Percentiles rank a stretch among this genome's conserved stretches.
phyloP scores from a whole-genome alignment of 2,329 filamentous ascomycete species.

The Phaeosphaeria sp. region DNA sequence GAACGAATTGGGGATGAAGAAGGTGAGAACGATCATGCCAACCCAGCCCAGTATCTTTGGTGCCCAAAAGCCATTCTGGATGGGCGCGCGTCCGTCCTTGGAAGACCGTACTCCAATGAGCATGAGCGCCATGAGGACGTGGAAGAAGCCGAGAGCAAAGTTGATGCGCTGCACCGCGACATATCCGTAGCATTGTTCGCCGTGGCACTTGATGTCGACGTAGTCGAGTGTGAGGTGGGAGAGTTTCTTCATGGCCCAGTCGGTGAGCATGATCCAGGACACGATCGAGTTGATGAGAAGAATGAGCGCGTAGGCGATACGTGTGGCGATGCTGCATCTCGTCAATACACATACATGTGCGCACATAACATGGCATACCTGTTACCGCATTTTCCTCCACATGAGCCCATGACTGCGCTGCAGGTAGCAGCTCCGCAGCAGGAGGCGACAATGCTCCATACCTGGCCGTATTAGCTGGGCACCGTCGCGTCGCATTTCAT shows the following conservation, averaged over 20 bases:
- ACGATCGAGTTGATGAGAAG: slow-evolving; percentile 96
- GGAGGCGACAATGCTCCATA: slow-evolving; percentile 80
- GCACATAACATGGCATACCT: slow-evolving; percentile 61
- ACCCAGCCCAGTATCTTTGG: slow-evolving; percentile 94
- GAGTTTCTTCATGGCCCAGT: slow-evolving; percentile 96
- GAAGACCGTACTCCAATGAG: slow-evolving; percentile 87
- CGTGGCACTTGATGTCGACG: slow-evolving; percentile 89
- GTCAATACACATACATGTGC: slow-evolving; percentile 11
- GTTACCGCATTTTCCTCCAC: slow-evolving; percentile 90
- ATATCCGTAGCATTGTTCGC: slow-evolving; percentile 92
- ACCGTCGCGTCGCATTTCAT: slow-evolving; percentile 7
- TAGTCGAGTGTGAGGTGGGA: slow-evolving; percentile 93
- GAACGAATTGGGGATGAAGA: slow-evolving; percentile 93
- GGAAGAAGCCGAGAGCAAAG: slow-evolving; percentile 94
- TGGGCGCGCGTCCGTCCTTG: slow-evolving; percentile 81
- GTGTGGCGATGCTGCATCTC: slow-evolving; percentile 79
- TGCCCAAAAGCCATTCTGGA: slow-evolving; percentile 99
- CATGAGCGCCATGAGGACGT: slow-evolving; percentile 82
- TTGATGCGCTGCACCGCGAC: slow-evolving; percentile 97
- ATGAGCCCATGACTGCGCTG: slow-evolving; percentile 93
- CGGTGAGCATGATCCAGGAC: slow-evolving; percentile 99
- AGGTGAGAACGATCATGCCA: slow-evolving; percentile 84
- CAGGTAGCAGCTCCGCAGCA: slow-evolving; percentile 98
- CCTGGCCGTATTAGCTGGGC: slow-evolving; percentile 54
- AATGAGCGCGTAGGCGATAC: slow-evolving; percentile 94